phyloP scores from a whole-genome alignment of 352 stramenopile genomes.

The Globisporangium carolinianum region DNA sequence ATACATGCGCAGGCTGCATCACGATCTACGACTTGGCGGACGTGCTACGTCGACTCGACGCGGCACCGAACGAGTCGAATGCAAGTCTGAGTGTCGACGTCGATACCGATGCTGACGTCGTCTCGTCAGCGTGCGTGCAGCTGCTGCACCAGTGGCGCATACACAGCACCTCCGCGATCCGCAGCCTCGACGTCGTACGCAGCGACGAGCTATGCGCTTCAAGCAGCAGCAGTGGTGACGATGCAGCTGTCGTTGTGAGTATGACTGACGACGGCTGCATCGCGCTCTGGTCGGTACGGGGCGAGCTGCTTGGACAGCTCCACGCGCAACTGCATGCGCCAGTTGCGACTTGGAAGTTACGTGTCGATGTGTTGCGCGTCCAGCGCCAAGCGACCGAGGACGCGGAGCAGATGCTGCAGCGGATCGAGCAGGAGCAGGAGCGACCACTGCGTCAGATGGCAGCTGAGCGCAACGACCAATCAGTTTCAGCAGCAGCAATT shows the following conservation, averaged over 20 bases:
- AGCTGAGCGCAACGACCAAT: neutral
- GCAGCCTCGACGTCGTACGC: constrained; percentile 10
- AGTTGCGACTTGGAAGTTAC: constrained; percentile 6
- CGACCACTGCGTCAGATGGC: neutral
- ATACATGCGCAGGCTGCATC: constrained; percentile 17
- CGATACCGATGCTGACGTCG: neutral
- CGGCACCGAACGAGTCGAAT: neutral
- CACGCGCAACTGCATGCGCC: constrained; percentile 2
- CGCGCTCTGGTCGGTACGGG: constrained; percentile 28
- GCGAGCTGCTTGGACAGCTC: constrained; percentile 23
- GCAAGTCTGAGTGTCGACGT: neutral
- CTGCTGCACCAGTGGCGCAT: constrained; percentile 22
- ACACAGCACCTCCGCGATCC: constrained; percentile 16
- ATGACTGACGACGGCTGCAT: constrained; percentile 22
- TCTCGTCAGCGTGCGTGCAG: constrained; percentile 1
- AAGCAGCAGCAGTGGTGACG: too few relatives aligned
- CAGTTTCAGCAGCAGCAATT: neutral
- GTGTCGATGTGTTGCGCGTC: neutral
- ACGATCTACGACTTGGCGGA: constrained; percentile 22
- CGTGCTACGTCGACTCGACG: constrained; percentile 3
- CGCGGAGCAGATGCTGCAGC: constrained; percentile 8
- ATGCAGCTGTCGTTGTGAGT: constrained; percentile 11
- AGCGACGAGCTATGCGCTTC: constrained; percentile 3
- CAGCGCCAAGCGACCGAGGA: neutral
- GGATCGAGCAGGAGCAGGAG: constrained; percentile 7